Conservation (phyloP, 2,329 filamentous ascomycete genomes). For the Trichoderma gracile region DNA sequence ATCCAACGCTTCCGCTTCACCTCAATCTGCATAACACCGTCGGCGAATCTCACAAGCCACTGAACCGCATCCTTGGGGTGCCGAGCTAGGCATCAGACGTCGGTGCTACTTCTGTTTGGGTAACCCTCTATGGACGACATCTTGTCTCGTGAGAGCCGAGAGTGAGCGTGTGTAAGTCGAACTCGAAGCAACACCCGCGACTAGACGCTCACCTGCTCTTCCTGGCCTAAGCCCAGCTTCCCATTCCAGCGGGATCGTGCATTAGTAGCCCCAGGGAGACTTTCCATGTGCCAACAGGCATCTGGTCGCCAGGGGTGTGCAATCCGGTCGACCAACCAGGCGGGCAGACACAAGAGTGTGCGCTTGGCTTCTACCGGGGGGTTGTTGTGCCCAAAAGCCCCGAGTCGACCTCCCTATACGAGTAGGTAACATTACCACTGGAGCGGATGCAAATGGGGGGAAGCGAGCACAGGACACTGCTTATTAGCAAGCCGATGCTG, state of each 20-base stretch:
- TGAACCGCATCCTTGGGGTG: too few relatives aligned
- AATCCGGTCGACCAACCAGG: slow-evolving; percentile 12
- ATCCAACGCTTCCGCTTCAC: too few relatives aligned
- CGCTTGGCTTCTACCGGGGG: slow-evolving; percentile 24
- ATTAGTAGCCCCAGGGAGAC: slow-evolving; percentile 17
- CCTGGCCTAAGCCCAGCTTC: slow-evolving; percentile 23
- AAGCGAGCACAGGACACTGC: slow-evolving; percentile 7
- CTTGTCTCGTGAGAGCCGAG: not conserved
- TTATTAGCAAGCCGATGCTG: not conserved
- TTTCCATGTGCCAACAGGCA: slow-evolving; percentile 26
- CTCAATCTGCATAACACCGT: too few relatives aligned
- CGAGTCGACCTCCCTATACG: slow-evolving; percentile 20
- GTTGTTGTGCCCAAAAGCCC: not conserved
- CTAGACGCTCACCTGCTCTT: slow-evolving; percentile 21
- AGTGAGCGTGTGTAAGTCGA: not conserved
- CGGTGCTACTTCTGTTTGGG: not conserved
- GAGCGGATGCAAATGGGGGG: slow-evolving; percentile 16
- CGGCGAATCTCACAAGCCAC: too few relatives aligned
- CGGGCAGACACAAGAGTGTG: slow-evolving; percentile 10
- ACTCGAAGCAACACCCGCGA: slow-evolving; percentile 8
- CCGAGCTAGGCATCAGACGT: not conserved
- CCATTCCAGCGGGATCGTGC: slow-evolving; percentile 27
- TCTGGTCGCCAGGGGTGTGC: not conserved
- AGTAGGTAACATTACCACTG: slow-evolving; percentile 27
- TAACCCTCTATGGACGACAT: not conserved